These are phyloP conservation scores for Aspergillus mulundensis DNA, from an alignment of 495 filamentous ascomycete species.

Conservation along the genomic window DNA sequence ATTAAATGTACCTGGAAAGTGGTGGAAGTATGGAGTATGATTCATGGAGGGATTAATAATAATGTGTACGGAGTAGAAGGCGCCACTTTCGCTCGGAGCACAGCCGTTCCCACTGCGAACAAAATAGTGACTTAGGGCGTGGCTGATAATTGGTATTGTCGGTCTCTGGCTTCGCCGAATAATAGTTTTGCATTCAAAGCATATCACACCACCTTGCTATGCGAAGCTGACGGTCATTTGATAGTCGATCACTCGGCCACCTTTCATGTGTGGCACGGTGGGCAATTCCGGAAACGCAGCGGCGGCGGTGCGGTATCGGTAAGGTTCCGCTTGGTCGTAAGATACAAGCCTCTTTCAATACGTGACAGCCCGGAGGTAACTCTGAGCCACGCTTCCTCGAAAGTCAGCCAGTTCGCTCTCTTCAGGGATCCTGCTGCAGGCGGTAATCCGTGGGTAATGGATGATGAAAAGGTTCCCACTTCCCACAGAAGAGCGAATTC, in stretches of 20 bases:
- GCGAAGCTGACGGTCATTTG: slow-evolving; percentile 1
- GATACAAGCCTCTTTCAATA: slow-evolving; percentile 11
- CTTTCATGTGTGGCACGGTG: neutral
- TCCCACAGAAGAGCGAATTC: neutral
- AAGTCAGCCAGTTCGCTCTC: neutral
- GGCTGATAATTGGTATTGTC: neutral
- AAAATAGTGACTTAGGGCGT: neutral
- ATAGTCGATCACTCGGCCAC: neutral
- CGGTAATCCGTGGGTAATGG: slow-evolving; percentile 9
- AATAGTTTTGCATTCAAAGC: neutral
- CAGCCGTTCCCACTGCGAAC: neutral
- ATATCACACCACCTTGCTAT: slow-evolving; percentile 1
- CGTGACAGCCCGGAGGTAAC: neutral
- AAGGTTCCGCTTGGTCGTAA: slow-evolving; percentile 8
- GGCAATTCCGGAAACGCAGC: slow-evolving; percentile 1
- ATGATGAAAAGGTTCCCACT: slow-evolving; percentile 9
- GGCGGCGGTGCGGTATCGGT: neutral
- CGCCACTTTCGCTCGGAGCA: neutral
- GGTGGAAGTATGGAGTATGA: slow-evolving; percentile 7
- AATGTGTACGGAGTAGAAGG: too few species aligned
- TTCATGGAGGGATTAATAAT: neutral
- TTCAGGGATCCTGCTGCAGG: slow-evolving; percentile 4
- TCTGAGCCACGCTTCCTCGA: neutral
- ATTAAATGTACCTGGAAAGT: neutral
- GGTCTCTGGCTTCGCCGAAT: too few species aligned